Evolutionary conservation across 305 asterid species (phyloP).

Genomic region (Fraxinus xanthoxyloides): DNA sequence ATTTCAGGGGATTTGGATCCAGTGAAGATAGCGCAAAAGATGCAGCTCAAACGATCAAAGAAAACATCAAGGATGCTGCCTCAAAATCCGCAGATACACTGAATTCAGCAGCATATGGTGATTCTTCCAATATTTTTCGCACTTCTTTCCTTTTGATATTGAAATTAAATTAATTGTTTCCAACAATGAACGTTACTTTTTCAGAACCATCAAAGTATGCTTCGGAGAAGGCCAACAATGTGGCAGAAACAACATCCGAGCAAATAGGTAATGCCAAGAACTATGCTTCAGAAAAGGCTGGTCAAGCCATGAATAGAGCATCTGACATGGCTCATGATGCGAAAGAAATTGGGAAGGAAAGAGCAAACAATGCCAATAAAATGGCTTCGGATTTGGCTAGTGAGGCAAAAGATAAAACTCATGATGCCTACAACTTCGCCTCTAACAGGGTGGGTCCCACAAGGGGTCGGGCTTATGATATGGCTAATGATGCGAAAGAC

Average conservation of each 20-base stretch:
- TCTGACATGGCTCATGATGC: slow-evolving; percentile 23
- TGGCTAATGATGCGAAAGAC: slow-evolving; percentile 22
- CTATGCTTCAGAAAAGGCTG: slow-evolving; percentile 32
- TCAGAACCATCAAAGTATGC: slow-evolving; percentile 50
- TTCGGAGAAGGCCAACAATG: slow-evolving; percentile 37
- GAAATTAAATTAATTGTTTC: not conserved
- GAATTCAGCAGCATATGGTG: slow-evolving; percentile 46
- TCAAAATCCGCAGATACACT: slow-evolving; percentile 38
- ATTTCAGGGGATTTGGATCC: slow-evolving; percentile 29
- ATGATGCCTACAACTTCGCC: slow-evolving; percentile 15
- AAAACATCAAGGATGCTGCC: slow-evolving; percentile 36
- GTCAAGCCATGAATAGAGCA: slow-evolving; percentile 28
- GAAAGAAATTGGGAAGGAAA: slow-evolving; percentile 15
- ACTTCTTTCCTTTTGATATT: not conserved
- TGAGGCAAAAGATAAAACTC: slow-evolving; percentile 22
- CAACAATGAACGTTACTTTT: not conserved
- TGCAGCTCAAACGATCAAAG: slow-evolving; percentile 24
- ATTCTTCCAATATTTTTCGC: not conserved
- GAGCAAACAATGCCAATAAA: slow-evolving; percentile 18
- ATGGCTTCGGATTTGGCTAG: slow-evolving; percentile 21
- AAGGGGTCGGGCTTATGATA: slow-evolving; percentile 25
- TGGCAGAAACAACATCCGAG: slow-evolving; percentile 29
- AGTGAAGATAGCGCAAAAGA: slow-evolving; percentile 27
- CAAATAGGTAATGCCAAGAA: slow-evolving; percentile 26
- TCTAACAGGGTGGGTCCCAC: slow-evolving; percentile 22